Evolutionary conservation across 2,329 filamentous ascomycete species (phyloP), one percentile per base, ranked within the genome.

Genomic region (Sporothrix dimorphospora): DNA sequence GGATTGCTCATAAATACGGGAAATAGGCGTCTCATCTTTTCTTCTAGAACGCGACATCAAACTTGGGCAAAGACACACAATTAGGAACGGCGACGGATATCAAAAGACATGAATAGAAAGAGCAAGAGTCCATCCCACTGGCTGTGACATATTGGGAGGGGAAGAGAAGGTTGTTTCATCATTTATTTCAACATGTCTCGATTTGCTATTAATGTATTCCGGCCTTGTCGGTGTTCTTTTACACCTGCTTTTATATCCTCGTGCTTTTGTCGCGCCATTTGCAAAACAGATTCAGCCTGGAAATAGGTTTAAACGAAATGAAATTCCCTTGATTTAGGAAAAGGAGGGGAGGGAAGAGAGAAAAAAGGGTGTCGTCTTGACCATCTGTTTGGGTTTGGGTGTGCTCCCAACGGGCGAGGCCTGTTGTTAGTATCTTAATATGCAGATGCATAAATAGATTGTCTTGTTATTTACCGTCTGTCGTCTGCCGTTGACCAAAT

Each of bases 21-120:
- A 16, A 9, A 30, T 8, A 24, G 14, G 42, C 8, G 63, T 66
- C 63, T 66, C 63, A 34, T 30, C 4, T 27, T 24, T 1, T 49
- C 24, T 49, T 66, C 42, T 49, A 49, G 63, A 66, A 66, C 14
- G 16, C 63, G 8, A 66, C 42, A 14, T 34, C 40, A 27, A 65
- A 27, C 16, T 47, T 24, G 42, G 30, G 38, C 19, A 40, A 24
- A 12, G 34, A n/a, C 55, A n/a, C 14, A 30, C 14, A 38, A 34
- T 59, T 4, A 59, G 4, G 27, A 59, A 42, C 40, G 2, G 40
- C 40, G 12, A 14, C 11, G 40, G 40, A 42, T 14, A 42, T 34
- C 30, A 42, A 2, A 42, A 42, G 38, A 42, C 11, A 8, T 42
- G n/a, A 27, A 30, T 57, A 57, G 14, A 30, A 21, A 9, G 14